Base-by-base conservation (phyloP, 2,329 filamentous ascomycete genomes). In the Talaromyces sp. region DNA sequence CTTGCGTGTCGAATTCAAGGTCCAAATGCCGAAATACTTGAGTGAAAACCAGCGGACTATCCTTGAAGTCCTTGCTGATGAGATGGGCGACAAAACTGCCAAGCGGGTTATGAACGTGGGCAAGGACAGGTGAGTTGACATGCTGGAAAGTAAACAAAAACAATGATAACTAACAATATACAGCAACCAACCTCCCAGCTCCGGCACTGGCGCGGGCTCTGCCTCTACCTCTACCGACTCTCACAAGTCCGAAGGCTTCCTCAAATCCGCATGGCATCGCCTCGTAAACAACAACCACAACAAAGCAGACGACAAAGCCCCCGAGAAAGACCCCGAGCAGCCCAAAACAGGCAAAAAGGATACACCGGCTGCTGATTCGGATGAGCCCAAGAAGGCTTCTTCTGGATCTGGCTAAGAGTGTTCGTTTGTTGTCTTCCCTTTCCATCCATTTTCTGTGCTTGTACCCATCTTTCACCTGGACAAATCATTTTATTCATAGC, bases 11-110 rank as follows among this genome's bases (percentile, higher is more conserved):
- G 93, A 99, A 74, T 99, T 96, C 83, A 91, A 91, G 74, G 90
- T 99, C 52, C 80, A 85, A 58, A 96, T 97, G 91, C 94, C 94
- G 52, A 97, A 96, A 78, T 97, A 93, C 70, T 81, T 99, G 65
- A 91, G 85, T 58, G 85, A 89, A 52, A 97, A 96, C 77, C 92
- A 99, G 79, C 85, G 94, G 58, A 95, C 91, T 0, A 89, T 99
- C 61, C 79, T 96, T 51, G 94, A 99, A 79, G 93, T 97, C 85
- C 85, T 99, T 65, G 94, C 94, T 7, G 92, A 99, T 69, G 94
- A 99, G 79, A 89, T 99, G 86, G 88, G 85, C 43, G 94, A 99
- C 76, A 92, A 92, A 80, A 91, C 85, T 29, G 94, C 94, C 35
- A 94, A 91, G 79, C 84, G 94, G 52, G 85, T 96, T 60, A 97